Conservation (phyloP, 306 rosid species). For the Lathyrus aphaca region DNA sequence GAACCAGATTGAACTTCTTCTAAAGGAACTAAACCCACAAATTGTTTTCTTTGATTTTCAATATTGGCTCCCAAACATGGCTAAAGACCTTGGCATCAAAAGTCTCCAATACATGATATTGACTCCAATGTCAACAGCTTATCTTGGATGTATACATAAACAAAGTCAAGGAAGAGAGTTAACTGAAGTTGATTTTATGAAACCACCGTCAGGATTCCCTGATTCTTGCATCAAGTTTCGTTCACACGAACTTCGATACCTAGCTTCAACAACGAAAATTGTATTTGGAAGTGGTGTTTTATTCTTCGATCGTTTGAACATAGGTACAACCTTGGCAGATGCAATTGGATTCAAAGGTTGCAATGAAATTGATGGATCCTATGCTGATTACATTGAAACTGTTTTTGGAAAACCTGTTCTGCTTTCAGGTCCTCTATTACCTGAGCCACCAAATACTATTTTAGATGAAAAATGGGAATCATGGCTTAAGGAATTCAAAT, state of each 20-base stretch:
- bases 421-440: constrained; percentile 47
- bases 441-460: constrained; percentile 26
- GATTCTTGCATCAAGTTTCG: constrained; percentile 30
- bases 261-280: not conserved
- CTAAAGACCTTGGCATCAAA: constrained; percentile 39
- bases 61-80: constrained; percentile 36
- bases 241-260: constrained; percentile 11
- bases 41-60: constrained; percentile 42
- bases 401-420: constrained; percentile 25
- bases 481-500: constrained; percentile 42
- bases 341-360: constrained; percentile 41
- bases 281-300: constrained; percentile 37
- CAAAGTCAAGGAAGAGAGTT: constrained; percentile 5
- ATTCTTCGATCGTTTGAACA: not conserved
- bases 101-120: not conserved
- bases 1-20: constrained; percentile 22
- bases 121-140: constrained; percentile 14
- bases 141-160: not conserved
- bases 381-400: constrained; percentile 22
- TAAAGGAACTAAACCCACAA: constrained; percentile 14
- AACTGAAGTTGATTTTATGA: constrained; percentile 24
- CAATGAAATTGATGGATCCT: constrained; percentile 30
- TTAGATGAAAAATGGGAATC: constrained; percentile 33
- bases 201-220: constrained; percentile 30
- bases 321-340: not conserved